Evolutionary conservation across 1,284 basidiomycete genomes (phyloP).

Genomic region (Ustilago tritici): DNA sequence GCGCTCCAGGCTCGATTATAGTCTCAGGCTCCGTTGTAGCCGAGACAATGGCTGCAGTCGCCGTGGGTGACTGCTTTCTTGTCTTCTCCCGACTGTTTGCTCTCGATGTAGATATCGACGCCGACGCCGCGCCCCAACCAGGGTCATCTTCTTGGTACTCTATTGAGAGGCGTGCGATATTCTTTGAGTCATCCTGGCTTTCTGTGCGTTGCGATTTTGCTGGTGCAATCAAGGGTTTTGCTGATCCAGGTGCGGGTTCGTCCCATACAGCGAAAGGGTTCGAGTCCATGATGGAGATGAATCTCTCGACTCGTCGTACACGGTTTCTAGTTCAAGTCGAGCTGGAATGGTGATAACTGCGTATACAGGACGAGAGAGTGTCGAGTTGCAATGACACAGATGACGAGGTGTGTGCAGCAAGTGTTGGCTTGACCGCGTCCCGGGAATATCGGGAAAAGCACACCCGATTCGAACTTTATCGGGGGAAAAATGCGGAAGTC

Average conservation of each 20-base stretch:
- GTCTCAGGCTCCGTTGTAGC: background rate
- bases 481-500: background rate
- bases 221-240: constrained; percentile 5
- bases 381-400: background rate
- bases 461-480: constrained; percentile 7
- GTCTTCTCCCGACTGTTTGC: constrained; percentile 38
- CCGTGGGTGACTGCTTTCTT: constrained; percentile 13
- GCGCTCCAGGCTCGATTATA: background rate
- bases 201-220: background rate
- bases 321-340: too few species aligned
- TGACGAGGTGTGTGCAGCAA: background rate
- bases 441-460: constrained; percentile 8
- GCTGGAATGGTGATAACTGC: too few species aligned
- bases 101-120: constrained; percentile 25
- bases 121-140: constrained; percentile 36
- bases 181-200: background rate
- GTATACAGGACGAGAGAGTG: background rate
- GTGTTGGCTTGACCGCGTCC: constrained; percentile 36
- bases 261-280: constrained; percentile 53
- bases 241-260: constrained; percentile 26
- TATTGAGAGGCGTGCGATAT: constrained; percentile 20
- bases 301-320: background rate
- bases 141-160: constrained; percentile 44
- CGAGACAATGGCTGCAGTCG: background rate
- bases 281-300: constrained; percentile 26